A percentile compares a stretch with the other conserved stretches of the same genome.
These are phyloP conservation scores for Venturia nashicola DNA, from an alignment of 2,329 filamentous ascomycete species.

Conservation along the genomic window DNA sequence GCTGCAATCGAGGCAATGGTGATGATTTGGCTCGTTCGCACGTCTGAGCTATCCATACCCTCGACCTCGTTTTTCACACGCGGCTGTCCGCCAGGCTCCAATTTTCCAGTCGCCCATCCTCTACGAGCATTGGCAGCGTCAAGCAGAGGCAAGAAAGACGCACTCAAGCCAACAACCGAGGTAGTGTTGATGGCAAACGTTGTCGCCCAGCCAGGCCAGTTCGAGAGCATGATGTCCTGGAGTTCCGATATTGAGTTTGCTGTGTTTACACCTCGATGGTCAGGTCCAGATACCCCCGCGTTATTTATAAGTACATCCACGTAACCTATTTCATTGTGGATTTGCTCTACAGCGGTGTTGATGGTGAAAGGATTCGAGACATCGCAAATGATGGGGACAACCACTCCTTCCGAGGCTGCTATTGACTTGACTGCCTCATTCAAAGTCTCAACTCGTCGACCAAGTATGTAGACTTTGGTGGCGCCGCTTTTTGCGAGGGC, in stretches of 20 bases:
- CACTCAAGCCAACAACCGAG: slow-evolving; percentile 25
- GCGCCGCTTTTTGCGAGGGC: slow-evolving; percentile 29
- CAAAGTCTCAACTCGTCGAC: slow-evolving; percentile 29
- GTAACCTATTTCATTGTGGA: slow-evolving; percentile 31
- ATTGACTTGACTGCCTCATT: slow-evolving; percentile 26
- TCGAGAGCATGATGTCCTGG: slow-evolving; percentile 26
- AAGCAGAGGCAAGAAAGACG: slow-evolving; percentile 30
- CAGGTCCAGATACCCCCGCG: slow-evolving; percentile 35
- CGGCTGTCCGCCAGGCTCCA: slow-evolving; percentile 16
- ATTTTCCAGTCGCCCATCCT: slow-evolving; percentile 23
- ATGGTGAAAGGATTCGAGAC: slow-evolving; percentile 31
- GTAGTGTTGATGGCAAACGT: slow-evolving; percentile 21
- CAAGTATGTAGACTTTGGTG: slow-evolving; percentile 33
- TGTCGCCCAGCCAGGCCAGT: slow-evolving; percentile 21
- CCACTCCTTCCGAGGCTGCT: slow-evolving; percentile 19
- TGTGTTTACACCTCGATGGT: slow-evolving; percentile 27
- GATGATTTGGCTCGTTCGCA: slow-evolving; percentile 11
- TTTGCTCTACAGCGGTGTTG: slow-evolving; percentile 26
- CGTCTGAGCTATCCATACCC: slow-evolving; percentile 15
- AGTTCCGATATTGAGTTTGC: slow-evolving; percentile 33
- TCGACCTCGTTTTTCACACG: slow-evolving; percentile 14
- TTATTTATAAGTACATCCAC: slow-evolving; percentile 43
- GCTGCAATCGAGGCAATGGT: slow-evolving; percentile 8
- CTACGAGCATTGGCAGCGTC: slow-evolving; percentile 30
- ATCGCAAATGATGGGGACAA: slow-evolving; percentile 31